Base-by-base conservation (phyloP, 2,329 filamentous ascomycete genomes). In the Exophiala viscosa region DNA sequence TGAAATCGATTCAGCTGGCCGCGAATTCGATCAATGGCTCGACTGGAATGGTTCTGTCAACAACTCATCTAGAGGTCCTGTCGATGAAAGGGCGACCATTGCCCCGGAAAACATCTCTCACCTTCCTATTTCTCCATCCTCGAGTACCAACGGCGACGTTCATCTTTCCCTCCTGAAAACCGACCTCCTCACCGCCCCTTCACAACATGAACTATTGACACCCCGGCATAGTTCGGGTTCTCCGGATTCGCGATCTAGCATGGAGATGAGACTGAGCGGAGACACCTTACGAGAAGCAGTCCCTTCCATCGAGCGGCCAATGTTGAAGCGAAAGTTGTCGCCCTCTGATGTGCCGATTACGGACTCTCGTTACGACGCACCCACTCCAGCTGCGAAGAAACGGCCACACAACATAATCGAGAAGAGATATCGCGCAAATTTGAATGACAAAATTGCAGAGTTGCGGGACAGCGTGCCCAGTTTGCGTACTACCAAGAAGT, bases 361-460 rank as follows among this genome's bases (percentile, higher is more conserved):
- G 76, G 79, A 82, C n/a, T 81, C 83, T 44, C 82, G 85, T 10
- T 76, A 82, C 78, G 60, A 80, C 76, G 62, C 84, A 78, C 64
- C 76, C 65, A 49, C 43, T 15, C 78, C 67, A 45, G 79, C 73
- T 20, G 75, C 76, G 53, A 96, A 96, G 78, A 96, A 96, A 78
- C 95, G 91, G 31, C 90, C 92, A 2, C 92, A 97, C 72, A 97
- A 96, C 70, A 93, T 97, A 80, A 96, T 97, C 58, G 92, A 97
- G 73, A 97, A 96, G 78, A 79, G 92, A 60, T 97, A 97, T 70
- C 85, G 92, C 64, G 96, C 89, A 48, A 97, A 97, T 66, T 78
- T 97, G 52, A 97, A 97, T 66, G 92, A 96, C 67, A 97, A 97
- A 75, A 97, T 97, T 64, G 87, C 90, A 41, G 90, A 91, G 53